phyloP scores from a whole-genome alignment of 1,284 basidiomycete genomes.

The Mycena sp. region DNA sequence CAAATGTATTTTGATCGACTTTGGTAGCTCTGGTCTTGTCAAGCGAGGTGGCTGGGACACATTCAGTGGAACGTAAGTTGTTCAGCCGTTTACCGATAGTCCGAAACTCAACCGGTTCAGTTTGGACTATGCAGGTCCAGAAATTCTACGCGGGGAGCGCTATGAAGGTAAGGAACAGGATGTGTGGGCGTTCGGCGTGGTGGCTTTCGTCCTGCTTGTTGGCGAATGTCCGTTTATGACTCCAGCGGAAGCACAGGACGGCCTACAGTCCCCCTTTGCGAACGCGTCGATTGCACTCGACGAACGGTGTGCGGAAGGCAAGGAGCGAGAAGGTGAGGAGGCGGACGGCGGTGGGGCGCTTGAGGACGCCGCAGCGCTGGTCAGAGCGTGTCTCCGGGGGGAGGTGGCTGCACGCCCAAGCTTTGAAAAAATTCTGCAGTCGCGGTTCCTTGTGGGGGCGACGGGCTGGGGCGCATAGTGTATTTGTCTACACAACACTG shows the following conservation, averaged over 20 bases:
- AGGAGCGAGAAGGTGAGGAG: conserved; percentile 77
- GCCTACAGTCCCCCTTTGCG: conserved; percentile 77
- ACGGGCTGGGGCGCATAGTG: conserved; percentile 53
- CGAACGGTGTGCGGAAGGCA: conserved; percentile 74
- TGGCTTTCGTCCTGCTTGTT: conserved; percentile 94
- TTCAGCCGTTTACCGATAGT: conserved; percentile 10
- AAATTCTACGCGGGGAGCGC: conserved; percentile 94
- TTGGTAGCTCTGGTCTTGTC: conserved; percentile 92
- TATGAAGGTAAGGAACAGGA: conserved; percentile 98
- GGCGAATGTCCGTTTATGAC: conserved; percentile 96
- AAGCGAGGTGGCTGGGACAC: conserved; percentile 92
- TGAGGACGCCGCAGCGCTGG: conserved; percentile 82
- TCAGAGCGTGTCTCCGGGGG: conserved; percentile 81
- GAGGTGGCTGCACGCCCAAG: conserved; percentile 79
- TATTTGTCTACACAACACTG: conserved; percentile 17
- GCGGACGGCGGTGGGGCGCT: conserved; percentile 83
- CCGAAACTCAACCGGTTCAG: conserved; percentile 51
- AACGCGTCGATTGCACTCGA: conserved; percentile 78
- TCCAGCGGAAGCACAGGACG: conserved; percentile 84
- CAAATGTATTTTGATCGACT: conserved; percentile 94
- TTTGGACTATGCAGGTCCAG: conserved; percentile 96
- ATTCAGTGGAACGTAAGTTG: conserved; percentile 88
- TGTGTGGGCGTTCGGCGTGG: conserved; percentile 98
- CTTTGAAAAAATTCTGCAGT: conserved; percentile 82
- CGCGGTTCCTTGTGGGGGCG: conserved; percentile 78